phyloP scores from a whole-genome alignment of 768 basidiomycete species.

The Tubosaeta sp. region DNA sequence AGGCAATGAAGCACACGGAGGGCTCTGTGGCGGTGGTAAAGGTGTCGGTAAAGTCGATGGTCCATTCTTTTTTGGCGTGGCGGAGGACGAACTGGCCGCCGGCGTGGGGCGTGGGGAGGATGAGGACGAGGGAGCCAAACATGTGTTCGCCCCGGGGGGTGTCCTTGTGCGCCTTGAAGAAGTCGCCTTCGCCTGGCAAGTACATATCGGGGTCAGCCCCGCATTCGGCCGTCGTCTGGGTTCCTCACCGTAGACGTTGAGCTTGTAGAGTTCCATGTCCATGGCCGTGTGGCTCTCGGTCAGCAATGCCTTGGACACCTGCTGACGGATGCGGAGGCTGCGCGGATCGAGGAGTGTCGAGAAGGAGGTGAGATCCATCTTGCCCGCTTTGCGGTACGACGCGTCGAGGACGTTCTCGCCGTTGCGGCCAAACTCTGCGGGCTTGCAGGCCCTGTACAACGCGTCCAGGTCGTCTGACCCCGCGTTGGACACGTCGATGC shows the following conservation, averaged over 20 bases:
- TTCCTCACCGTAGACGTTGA: conserved; percentile 41
- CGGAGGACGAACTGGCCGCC: conserved; percentile 43
- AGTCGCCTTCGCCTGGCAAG: conserved; percentile 35
- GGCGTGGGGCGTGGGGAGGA: conserved; percentile 30
- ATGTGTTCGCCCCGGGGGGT: conserved; percentile 40
- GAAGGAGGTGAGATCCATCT: conserved; percentile 38
- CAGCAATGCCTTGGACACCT: conserved; percentile 15
- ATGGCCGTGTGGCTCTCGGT: conserved; percentile 25
- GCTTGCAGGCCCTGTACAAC: conserved; percentile 34
- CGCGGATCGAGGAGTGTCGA: conserved; percentile 29
- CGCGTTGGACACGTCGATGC: background rate
- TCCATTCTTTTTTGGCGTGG: conserved; percentile 32
- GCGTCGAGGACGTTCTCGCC: conserved; percentile 40
- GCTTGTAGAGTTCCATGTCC: conserved; percentile 37
- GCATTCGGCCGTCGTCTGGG: no score
- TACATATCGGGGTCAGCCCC: no score
- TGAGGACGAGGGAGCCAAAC: conserved; percentile 41
- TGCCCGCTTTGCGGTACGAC: conserved; percentile 43
- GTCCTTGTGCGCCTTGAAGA: conserved; percentile 50
- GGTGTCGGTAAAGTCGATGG: conserved; percentile 33
- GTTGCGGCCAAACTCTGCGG: conserved; percentile 38
- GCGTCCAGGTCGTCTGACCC: conserved; percentile 4
- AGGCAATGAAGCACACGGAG: conserved; percentile 35
- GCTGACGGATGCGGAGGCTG: conserved; percentile 25
- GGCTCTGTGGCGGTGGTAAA: background rate